Conservation (phyloP, 768 basidiomycete species). For the Tulasnella sp. region DNA sequence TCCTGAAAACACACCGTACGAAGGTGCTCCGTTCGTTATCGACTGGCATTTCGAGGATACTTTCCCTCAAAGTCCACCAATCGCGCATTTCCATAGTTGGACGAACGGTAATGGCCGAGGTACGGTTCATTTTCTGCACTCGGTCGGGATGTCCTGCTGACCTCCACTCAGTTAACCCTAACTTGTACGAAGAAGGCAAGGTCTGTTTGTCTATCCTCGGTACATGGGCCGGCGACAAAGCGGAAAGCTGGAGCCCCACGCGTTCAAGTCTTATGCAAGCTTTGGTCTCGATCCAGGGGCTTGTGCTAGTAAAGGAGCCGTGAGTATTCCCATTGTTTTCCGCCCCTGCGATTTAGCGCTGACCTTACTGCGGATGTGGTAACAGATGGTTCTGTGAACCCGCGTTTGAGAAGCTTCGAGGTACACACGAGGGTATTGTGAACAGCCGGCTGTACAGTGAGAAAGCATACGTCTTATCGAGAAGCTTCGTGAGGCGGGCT, state of each 20-base stretch:
- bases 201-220: slow-evolving; percentile 87
- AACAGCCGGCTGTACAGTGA: slow-evolving; percentile 85
- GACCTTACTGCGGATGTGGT: neutral
- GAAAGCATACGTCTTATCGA: slow-evolving; percentile 84
- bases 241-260: slow-evolving; percentile 77
- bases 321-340: slow-evolving; percentile 37
- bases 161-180: slow-evolving; percentile 29
- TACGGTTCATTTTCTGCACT: slow-evolving; percentile 31
- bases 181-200: slow-evolving; percentile 92
- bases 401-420: slow-evolving; percentile 84
- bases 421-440: slow-evolving; percentile 81
- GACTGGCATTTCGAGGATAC: slow-evolving; percentile 85
- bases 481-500: slow-evolving; percentile 84
- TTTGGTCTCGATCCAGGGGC: slow-evolving; percentile 86
- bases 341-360: neutral
- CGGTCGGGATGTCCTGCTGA: neutral
- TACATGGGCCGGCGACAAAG: slow-evolving; percentile 85
- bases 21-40: slow-evolving; percentile 90
- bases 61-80: slow-evolving; percentile 74
- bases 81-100: slow-evolving; percentile 88
- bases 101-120: slow-evolving; percentile 90
- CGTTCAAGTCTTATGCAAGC: slow-evolving; percentile 85
- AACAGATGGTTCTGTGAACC: slow-evolving; percentile 84
- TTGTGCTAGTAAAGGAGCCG: slow-evolving; percentile 89
- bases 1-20: slow-evolving; percentile 89